Base-by-base conservation (phyloP, 2,329 filamentous ascomycete genomes). In the Diplodia sapinea region DNA sequence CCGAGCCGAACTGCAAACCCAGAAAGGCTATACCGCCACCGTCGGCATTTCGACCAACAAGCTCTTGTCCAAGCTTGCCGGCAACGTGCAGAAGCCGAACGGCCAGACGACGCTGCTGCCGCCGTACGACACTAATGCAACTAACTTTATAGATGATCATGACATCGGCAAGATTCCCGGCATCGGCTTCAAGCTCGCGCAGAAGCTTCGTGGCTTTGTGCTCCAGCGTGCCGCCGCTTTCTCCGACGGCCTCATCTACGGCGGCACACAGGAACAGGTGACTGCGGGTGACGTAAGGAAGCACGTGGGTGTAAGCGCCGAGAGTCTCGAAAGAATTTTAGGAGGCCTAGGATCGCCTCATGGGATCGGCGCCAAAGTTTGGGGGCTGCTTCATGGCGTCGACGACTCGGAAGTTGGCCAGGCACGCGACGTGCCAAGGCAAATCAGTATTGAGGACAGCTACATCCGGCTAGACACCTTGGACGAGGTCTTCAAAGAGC, bases 361-460 rank as follows among this genome's bases (percentile, higher is more conserved):
- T 72, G 91, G 90, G 33, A 88, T 93, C 64, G 92, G 93, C 0
- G 76, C 81, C 40, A 90, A 88, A 71, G 81, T 93, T 3, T 98
- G 93, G 93, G 83, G 82, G 20, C 82, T 97, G 7, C 80, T 98
- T 2, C 90, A 97, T 76, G 94, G 94, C 6, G 83, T 93, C 33
- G 94, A 98, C 76, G 81, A 88, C 64, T 84, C 86, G 0, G 88
- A 92, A 68, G 93, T 98, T 20, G 88, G 88, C 61, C 84, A 88
- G 70, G 90, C 88, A 1, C 87, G 87, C 71, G 86, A 88, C 54
- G 79, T 96, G 1, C 94, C 94, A 0, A 88, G 88, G 1, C 94
- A 97, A 78, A 96, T 98, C 75, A 95, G 92, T 77, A 95, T 98
- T 70, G 94, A 98, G 76, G 94, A 98, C 79, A 95, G 93, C 17